Conservation (phyloP, 2,329 filamentous ascomycete genomes). For the Beauveria asiatica region DNA sequence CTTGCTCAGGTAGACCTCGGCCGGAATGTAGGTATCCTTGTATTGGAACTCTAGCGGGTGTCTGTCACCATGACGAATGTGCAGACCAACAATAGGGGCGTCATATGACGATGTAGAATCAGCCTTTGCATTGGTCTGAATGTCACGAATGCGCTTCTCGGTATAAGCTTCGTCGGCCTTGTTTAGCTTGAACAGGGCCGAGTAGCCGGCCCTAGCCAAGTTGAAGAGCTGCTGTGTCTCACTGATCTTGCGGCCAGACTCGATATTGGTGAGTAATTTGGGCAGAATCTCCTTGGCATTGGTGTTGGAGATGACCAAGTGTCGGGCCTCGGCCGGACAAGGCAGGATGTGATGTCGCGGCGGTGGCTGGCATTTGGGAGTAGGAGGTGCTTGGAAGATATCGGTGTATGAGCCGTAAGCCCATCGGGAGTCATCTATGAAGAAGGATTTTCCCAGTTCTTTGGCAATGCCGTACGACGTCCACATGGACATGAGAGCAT, state of each 20-base stretch:
- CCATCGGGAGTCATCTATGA: slow-evolving; percentile 78
- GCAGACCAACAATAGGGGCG: slow-evolving; percentile 52
- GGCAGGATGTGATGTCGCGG: slow-evolving; percentile 69
- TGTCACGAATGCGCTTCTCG: slow-evolving; percentile 44
- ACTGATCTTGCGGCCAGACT: slow-evolving; percentile 17
- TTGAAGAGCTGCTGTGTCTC: slow-evolving; percentile 50
- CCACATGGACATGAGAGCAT: slow-evolving; percentile 72
- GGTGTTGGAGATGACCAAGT: slow-evolving; percentile 64
- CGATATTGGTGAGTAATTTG: slow-evolving; percentile 31
- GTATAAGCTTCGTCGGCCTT: slow-evolving; percentile 60
- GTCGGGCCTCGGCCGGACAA: slow-evolving; percentile 66
- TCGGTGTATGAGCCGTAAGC: slow-evolving; percentile 67
- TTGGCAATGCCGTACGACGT: slow-evolving; percentile 73
- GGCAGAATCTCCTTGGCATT: slow-evolving; percentile 60
- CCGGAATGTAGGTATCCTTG: slow-evolving; percentile 66
- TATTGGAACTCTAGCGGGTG: slow-evolving; percentile 74
- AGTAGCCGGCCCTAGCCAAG: slow-evolving; percentile 61
- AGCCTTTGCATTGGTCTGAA: slow-evolving; percentile 40
- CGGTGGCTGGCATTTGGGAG: slow-evolving; percentile 59
- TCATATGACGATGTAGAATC: slow-evolving; percentile 31
- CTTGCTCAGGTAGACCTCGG: slow-evolving; percentile 56
- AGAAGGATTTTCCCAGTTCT: slow-evolving; percentile 67
- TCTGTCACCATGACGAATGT: slow-evolving; percentile 71
- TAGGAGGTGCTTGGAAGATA: slow-evolving; percentile 61
- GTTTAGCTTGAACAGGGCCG: slow-evolving; percentile 64